Evolutionary conservation across 345 rosid genomes (phyloP).

Genomic region (Eucalyptus erythrocorys): DNA sequence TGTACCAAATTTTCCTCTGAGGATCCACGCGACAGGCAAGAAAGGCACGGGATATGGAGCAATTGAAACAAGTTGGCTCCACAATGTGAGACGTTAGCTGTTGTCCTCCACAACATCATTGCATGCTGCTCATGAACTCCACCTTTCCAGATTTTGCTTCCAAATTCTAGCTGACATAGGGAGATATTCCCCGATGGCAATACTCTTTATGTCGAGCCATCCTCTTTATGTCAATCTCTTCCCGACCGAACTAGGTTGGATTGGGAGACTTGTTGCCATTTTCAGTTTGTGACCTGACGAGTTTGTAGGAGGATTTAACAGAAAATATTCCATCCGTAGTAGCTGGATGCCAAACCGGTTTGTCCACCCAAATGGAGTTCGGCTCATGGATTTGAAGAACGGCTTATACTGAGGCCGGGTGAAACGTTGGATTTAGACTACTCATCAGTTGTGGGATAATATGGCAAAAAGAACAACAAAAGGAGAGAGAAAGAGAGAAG

Average conservation of each 20-base stretch:
- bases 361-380: not conserved
- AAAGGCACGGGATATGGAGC: not conserved
- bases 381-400: not conserved
- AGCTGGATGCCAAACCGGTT: not conserved
- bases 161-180: not conserved
- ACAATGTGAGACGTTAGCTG: not conserved
- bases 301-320: not conserved
- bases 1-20: not conserved
- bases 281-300: not conserved
- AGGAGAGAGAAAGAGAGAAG: not conserved
- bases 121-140: not conserved
- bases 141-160: not conserved
- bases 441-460: not conserved
- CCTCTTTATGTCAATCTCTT: too few relatives aligned
- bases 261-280: not conserved
- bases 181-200: too few relatives aligned
- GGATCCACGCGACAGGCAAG: not conserved
- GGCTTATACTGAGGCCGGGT: not conserved
- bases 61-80: not conserved
- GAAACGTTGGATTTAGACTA: too few relatives aligned
- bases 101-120: too few relatives aligned
- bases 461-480: not conserved
- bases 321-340: not conserved
- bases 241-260: too few relatives aligned
- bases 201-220: too few relatives aligned